Base-by-base conservation (phyloP, 352 stramenopile species). In the Pythium monospermum region DNA sequence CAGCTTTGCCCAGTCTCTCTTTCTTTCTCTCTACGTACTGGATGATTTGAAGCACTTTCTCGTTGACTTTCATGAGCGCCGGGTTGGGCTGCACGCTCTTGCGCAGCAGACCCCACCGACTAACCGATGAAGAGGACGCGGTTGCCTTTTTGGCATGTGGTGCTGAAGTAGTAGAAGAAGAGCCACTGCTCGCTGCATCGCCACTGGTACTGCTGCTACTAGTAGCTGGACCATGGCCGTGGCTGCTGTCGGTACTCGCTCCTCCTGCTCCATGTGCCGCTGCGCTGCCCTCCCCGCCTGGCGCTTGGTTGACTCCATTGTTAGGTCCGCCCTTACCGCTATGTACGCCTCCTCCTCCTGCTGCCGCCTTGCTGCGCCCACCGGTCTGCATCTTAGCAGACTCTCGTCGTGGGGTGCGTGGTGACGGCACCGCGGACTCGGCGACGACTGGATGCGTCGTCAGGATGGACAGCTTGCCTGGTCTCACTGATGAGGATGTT, bases 21-120 rank as follows among this genome's bases (percentile, higher is more conserved):
- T n/a, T n/a, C n/a, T n/a, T n/a, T n/a, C n/a, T n/a, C n/a, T n/a
- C n/a, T 25, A 32, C 55, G 40, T 38, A 87, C 76, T 77, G 49
- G 60, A 88, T 88, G 49, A 86, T 85, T 26, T 81, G 64, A 23
- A 83, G 59, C 19, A 88, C 67, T 42, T 82, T 81, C 10, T 73
- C 73, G 28, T 68, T 84, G 48, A 88, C 49, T 28, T 73, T 73
- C 68, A 82, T 73, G 32, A 88, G 63, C 31, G 68, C 61, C 10
- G 77, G 74, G 44, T 71, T 83, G 12, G 74, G 54, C 2, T 69
- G 25, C 28, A 77, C 59, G 23, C 37, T 54, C 43, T 62, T 68
- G 7, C 54, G 60, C 23, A 68, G 51, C 18, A 59, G 8, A 2
- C 53, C 54, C 60, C 60, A 68, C 4, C 54, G 60, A 7, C 53